These are phyloP conservation scores for Curvularia verruculosa DNA, from an alignment of 2,329 filamentous ascomycete genomes.

Conservation along the genomic window DNA sequence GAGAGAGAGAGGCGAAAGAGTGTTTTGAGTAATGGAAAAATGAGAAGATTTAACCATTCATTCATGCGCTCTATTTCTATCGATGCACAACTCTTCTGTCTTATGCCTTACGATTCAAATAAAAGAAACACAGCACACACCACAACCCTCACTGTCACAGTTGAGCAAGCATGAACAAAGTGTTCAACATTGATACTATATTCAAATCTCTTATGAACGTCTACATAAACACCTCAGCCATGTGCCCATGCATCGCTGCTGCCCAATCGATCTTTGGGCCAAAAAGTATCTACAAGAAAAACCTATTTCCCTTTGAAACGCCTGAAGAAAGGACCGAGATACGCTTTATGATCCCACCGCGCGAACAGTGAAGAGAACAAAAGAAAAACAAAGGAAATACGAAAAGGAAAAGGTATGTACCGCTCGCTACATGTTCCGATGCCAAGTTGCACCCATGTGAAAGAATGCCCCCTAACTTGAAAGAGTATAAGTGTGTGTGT, in stretches of 20 bases:
- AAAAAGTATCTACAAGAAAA: conserved; percentile 15
- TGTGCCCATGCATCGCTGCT: neutral
- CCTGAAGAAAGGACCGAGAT: conserved; percentile 7
- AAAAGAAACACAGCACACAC: no score
- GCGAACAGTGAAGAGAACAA: conserved; percentile 1
- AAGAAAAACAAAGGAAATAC: conserved; percentile 3
- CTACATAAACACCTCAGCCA: conserved; percentile 2
- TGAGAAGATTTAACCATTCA: no score
- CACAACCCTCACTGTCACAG: neutral
- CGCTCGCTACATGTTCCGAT: conserved; percentile 3
- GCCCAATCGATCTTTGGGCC: conserved; percentile 3
- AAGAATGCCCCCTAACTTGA: conserved; percentile 16
- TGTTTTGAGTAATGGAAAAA: no score
- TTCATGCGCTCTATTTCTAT: no score
- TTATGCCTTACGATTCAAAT: no score
- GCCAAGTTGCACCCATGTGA: conserved; percentile 6
- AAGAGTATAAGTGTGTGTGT: conserved; percentile 12
- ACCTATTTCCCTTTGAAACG: conserved; percentile 4
- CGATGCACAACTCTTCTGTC: no score
- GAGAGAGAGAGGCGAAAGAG: no score
- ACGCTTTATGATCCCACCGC: conserved; percentile 5
- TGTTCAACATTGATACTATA: conserved; percentile 5
- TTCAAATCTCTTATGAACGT: conserved; percentile 1
- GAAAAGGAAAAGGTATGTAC: neutral
- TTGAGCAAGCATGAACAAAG: neutral